Percentiles rank a stretch among this genome's conserved stretches.
phyloP scores from a whole-genome alignment of 208 protist genomes.

The Angomonas deanei region DNA sequence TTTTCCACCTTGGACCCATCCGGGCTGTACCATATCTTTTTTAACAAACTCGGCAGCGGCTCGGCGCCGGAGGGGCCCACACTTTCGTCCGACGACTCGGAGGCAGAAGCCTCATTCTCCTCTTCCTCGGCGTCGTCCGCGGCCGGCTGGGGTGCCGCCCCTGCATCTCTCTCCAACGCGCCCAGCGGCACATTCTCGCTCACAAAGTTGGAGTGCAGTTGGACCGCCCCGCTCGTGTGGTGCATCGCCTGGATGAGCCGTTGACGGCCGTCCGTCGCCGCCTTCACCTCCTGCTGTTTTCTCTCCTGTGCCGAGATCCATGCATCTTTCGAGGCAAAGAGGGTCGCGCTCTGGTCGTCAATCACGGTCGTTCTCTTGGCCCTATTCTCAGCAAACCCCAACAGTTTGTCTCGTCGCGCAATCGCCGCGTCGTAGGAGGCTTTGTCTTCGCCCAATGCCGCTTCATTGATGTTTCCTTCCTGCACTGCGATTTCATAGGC shows the following conservation, averaged over 20 bases:
- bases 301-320: slow-evolving; percentile 73
- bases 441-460: slow-evolving; percentile 50
- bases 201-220: slow-evolving; percentile 77
- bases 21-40: slow-evolving; percentile 83
- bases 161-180: slow-evolving; percentile 24
- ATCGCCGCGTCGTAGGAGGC: slow-evolving; percentile 65
- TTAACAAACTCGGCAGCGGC: slow-evolving; percentile 62
- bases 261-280: slow-evolving; percentile 39
- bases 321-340: slow-evolving; percentile 65
- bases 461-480: slow-evolving; percentile 69
- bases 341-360: slow-evolving; percentile 77
- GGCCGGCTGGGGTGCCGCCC: neutral
- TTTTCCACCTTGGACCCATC: slow-evolving; percentile 33
- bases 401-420: slow-evolving; percentile 57
- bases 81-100: neutral
- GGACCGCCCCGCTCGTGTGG: slow-evolving; percentile 45
- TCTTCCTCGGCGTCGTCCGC: slow-evolving; percentile 3
- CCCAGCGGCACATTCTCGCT: slow-evolving; percentile 64
- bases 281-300: slow-evolving; percentile 38
- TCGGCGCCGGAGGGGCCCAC: slow-evolving; percentile 23
- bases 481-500: slow-evolving; percentile 78
- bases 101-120: slow-evolving; percentile 5
- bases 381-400: slow-evolving; percentile 67
- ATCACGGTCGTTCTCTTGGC: slow-evolving; percentile 78
- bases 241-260: slow-evolving; percentile 61